Conservation (phyloP, 2,329 filamentous ascomycete species). For the Botryosphaeria dothidea region DNA sequence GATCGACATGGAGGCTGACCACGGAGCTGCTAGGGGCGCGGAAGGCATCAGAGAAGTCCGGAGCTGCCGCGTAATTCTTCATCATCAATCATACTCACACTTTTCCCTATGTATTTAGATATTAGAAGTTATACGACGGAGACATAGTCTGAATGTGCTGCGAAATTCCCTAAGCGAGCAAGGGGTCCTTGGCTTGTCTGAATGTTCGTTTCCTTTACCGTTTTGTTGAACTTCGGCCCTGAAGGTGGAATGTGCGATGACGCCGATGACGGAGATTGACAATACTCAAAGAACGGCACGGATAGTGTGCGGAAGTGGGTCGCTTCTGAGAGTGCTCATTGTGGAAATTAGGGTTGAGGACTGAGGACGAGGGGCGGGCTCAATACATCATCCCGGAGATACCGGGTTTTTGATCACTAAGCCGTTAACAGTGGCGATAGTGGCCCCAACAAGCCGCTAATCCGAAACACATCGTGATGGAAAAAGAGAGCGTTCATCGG, state of each 20-base stretch:
- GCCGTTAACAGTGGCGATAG: neutral
- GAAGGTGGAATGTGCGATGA: neutral
- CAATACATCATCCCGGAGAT: constrained; percentile 11
- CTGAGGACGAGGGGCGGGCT: neutral
- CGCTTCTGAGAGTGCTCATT: neutral
- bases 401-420: neutral
- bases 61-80: neutral
- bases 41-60: neutral
- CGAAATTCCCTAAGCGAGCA: neutral
- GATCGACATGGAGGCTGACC: neutral
- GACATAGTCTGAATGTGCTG: neutral
- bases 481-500: constrained; percentile 1
- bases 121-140: neutral
- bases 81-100: neutral
- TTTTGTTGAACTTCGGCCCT: neutral
- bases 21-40: neutral
- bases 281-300: too few relatives aligned
- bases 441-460: neutral
- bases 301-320: neutral
- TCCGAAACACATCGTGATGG: neutral
- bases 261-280: neutral
- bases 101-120: neutral
- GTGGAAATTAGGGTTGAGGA: neutral
- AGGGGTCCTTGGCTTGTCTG: neutral
- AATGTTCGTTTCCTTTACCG: neutral